These are phyloP conservation scores for Phascolomyces articulosus DNA, from an alignment of 371 early-diverging fungal genomes.

Conservation along the genomic window DNA sequence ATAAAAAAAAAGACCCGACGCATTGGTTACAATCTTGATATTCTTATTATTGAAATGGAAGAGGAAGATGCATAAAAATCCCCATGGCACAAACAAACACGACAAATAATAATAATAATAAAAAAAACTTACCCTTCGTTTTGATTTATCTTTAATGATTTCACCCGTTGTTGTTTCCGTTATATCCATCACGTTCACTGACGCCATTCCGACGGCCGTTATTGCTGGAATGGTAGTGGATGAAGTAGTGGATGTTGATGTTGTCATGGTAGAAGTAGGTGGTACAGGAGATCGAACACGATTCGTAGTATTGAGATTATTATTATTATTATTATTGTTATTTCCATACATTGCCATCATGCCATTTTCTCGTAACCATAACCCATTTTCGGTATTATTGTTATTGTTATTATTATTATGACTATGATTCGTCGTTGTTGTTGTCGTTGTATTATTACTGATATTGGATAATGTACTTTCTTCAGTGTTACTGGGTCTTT, in stretches of 20 bases:
- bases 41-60: neutral
- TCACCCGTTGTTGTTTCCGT: neutral
- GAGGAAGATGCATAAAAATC: too few species aligned
- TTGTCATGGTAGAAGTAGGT: neutral
- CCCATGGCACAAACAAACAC: neutral
- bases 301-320: neutral
- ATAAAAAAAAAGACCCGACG: constrained; percentile 1
- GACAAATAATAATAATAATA: too few species aligned
- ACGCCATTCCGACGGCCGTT: neutral
- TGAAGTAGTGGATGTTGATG: neutral
- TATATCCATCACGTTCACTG: neutral
- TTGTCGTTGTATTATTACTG: neutral
- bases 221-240: too few species aligned
- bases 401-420: neutral
- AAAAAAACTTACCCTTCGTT: constrained; percentile 7
- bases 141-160: neutral
- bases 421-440: constrained; percentile 3
- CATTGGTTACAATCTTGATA: constrained; percentile 1
- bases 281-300: neutral
- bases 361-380: neutral
- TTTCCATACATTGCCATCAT: neutral
- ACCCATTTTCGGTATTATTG: too few species aligned
- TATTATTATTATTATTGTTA: neutral
- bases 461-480: too few species aligned
- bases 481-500: neutral